phyloP scores from a whole-genome alignment of 306 rosid species.

The Astragalus membranaceus region DNA sequence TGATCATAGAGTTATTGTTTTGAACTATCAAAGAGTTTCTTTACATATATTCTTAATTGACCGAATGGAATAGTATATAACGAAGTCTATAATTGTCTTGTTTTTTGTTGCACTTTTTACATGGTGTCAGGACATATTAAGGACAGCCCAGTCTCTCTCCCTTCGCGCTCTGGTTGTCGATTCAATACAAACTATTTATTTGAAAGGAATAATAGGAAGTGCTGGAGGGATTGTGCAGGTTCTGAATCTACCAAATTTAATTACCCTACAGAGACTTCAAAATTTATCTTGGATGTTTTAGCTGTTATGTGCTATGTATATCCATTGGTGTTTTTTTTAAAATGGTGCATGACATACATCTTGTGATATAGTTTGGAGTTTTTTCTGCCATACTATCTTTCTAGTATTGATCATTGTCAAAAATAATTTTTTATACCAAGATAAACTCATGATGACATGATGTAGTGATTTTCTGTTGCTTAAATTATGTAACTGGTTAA shows the following conservation, averaged over 20 bases:
- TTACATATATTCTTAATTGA: neutral
- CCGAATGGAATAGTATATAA: neutral
- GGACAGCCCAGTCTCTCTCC: conserved; percentile 49
- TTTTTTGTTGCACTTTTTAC: conserved; percentile 18
- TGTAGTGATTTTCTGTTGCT: conserved; percentile 4
- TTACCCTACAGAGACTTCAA: neutral
- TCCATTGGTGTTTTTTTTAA: neutral
- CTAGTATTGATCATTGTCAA: conserved; percentile 4
- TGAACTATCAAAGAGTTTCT: neutral
- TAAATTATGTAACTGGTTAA: neutral
- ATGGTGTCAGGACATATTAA: conserved; percentile 65
- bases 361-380: neutral
- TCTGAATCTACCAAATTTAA: neutral
- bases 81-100: conserved; percentile 5
- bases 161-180: conserved; percentile 76
- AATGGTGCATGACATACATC: neutral
- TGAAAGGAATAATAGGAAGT: conserved; percentile 63
- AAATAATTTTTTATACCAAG: neutral
- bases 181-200: conserved; percentile 87
- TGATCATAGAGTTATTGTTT: conserved; percentile 7
- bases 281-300: conserved; percentile 6
- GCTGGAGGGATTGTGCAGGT: conserved; percentile 81
- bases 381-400: neutral
- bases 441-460: neutral
- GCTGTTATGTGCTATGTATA: neutral